These are phyloP conservation scores for Pythium sp. DNA, from an alignment of 352 stramenopile genomes.

Conservation along the genomic window DNA sequence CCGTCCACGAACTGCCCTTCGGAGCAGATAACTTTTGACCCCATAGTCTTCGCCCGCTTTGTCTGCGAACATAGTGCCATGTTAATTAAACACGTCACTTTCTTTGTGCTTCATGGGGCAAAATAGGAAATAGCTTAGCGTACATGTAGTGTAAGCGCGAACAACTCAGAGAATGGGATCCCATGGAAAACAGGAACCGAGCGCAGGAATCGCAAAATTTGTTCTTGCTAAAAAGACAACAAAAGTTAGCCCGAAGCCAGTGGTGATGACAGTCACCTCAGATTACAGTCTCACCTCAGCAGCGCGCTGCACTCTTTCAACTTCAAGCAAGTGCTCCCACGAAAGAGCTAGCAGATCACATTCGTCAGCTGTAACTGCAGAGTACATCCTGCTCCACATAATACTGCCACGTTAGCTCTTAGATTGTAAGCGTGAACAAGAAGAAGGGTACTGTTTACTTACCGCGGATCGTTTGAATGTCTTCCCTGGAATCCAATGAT, in stretches of 20 bases:
- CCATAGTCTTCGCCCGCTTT: slow-evolving; percentile 40
- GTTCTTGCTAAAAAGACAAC: slow-evolving; percentile 21
- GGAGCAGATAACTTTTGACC: slow-evolving; percentile 49
- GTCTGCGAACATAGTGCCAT: slow-evolving; percentile 18
- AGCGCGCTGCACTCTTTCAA: slow-evolving; percentile 29
- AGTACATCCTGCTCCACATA: slow-evolving; percentile 21
- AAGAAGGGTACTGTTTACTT: neutral
- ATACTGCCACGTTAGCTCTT: neutral
- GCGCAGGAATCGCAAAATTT: slow-evolving; percentile 33
- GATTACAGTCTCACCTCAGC: slow-evolving; percentile 20
- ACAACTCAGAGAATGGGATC: slow-evolving; percentile 30
- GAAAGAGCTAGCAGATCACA: slow-evolving; percentile 32
- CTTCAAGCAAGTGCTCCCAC: slow-evolving; percentile 27
- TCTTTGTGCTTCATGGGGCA: neutral
- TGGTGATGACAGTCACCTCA: too few species aligned
- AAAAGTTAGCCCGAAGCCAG: too few species aligned
- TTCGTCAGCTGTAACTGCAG: slow-evolving; percentile 18
- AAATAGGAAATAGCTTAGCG: neutral
- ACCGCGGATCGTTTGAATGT: neutral
- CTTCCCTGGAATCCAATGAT: slow-evolving; percentile 16
- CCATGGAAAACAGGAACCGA: slow-evolving; percentile 39
- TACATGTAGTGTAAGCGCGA: slow-evolving; percentile 28
- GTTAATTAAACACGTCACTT: neutral
- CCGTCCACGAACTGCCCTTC: slow-evolving; percentile 57
- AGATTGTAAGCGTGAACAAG: neutral